phyloP scores from a whole-genome alignment of 192 early-diverging fungal species.

The Backusella liffmaniae region DNA sequence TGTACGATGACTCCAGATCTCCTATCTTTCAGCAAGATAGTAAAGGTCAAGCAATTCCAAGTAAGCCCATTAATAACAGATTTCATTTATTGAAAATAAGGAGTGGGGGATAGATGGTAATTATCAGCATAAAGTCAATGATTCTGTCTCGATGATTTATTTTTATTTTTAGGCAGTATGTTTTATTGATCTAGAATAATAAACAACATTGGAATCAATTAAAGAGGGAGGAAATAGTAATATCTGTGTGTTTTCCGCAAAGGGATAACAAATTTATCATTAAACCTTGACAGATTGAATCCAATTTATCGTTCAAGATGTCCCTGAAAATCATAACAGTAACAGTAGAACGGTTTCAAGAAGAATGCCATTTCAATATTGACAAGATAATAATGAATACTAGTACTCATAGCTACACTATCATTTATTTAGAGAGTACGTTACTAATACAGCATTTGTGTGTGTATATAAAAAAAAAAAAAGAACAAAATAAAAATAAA shows the following conservation, averaged over 20 bases:
- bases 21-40: slow-evolving; percentile 4
- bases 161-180: background rate
- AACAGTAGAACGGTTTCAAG: background rate
- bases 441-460: background rate
- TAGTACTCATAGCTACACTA: background rate
- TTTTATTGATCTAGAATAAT: background rate
- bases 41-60: background rate
- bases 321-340: background rate
- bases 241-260: background rate
- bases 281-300: background rate
- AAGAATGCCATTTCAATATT: background rate
- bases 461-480: background rate
- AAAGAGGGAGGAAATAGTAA: background rate
- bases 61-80: background rate
- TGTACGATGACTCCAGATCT: background rate
- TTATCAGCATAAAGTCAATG: background rate
- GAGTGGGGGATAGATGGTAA: background rate
- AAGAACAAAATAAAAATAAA: background rate
- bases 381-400: background rate
- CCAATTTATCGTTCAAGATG: background rate
- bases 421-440: background rate
- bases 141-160: background rate
- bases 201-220: background rate
- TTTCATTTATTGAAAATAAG: background rate
- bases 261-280: background rate